These are phyloP conservation scores for Boletus rubroflammeus DNA, from an alignment of 768 basidiomycete genomes.

Conservation along the genomic window DNA sequence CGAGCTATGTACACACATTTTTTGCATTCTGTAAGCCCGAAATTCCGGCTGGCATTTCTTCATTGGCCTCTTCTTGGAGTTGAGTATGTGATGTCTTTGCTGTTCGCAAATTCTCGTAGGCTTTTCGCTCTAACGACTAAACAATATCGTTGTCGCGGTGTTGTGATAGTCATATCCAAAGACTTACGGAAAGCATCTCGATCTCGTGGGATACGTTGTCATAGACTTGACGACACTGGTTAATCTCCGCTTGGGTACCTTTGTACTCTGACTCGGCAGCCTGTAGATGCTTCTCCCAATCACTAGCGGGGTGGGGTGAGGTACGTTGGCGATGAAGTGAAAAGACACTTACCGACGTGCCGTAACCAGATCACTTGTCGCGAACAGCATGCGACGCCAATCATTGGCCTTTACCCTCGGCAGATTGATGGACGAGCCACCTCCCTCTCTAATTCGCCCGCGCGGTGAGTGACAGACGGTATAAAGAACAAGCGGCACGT, in stretches of 20 bases:
- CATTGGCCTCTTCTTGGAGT: slow-evolving; percentile 60
- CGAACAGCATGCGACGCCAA: slow-evolving; percentile 47
- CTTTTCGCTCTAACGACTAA: slow-evolving; percentile 20
- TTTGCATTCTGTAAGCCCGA: slow-evolving; percentile 52
- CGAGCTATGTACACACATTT: slow-evolving; percentile 37
- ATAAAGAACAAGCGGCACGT: slow-evolving; percentile 24
- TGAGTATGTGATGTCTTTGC: slow-evolving; percentile 37
- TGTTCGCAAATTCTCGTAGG: slow-evolving; percentile 23
- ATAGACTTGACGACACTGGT: slow-evolving; percentile 30
- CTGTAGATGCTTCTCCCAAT: slow-evolving; percentile 40
- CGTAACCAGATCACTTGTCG: slow-evolving; percentile 45
- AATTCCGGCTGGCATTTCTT: slow-evolving; percentile 65
- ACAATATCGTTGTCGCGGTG: not conserved
- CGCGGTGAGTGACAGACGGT: not conserved
- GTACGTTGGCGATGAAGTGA: not conserved
- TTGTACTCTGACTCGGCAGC: slow-evolving; percentile 38
- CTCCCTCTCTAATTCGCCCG: slow-evolving; percentile 54
- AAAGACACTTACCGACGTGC: slow-evolving; percentile 43
- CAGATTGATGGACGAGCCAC: slow-evolving; percentile 50
- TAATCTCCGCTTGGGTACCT: slow-evolving; percentile 25
- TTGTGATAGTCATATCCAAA: not conserved
- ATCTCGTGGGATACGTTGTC: slow-evolving; percentile 28
- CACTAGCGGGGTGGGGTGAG: slow-evolving; percentile 33
- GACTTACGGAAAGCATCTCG: slow-evolving; percentile 35
- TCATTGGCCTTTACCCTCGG: slow-evolving; percentile 30